Conservation (phyloP, 1,139 yeast genomes). For the Nakaseomyces glabratus region DNA sequence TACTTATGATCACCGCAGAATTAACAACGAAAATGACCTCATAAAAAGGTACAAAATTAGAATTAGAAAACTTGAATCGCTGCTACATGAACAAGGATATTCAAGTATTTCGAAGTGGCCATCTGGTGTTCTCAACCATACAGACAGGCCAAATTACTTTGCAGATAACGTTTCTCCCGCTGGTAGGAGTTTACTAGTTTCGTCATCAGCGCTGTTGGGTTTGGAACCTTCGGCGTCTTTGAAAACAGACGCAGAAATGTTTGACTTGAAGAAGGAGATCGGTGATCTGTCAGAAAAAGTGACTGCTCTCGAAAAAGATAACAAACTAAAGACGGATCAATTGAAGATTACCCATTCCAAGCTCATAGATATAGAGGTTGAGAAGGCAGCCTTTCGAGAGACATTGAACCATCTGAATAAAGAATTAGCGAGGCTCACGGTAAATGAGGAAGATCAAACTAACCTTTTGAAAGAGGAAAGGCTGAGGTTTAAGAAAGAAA, state of each 20-base stretch:
- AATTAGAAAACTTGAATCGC: slow-evolving; percentile 54
- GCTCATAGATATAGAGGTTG: slow-evolving; percentile 19
- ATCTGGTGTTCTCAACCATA: slow-evolving; percentile 21
- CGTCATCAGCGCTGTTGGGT: slow-evolving; percentile 1
- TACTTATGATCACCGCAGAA: neutral
- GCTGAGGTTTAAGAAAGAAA: slow-evolving; percentile 20
- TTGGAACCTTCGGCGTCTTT: neutral
- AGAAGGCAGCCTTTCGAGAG: slow-evolving; percentile 25
- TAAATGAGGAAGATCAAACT: slow-evolving; percentile 18
- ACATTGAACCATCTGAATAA: slow-evolving; percentile 21
- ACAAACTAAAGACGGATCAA: neutral
- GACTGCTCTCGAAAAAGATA: neutral
- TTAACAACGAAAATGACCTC: slow-evolving; percentile 25
- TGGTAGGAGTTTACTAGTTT: slow-evolving; percentile 5
- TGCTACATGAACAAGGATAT: slow-evolving; percentile 58
- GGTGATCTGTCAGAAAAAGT: slow-evolving; percentile 10
- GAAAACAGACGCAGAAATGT: slow-evolving; percentile 1
- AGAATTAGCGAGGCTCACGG: slow-evolving; percentile 23
- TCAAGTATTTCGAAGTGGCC: slow-evolving; percentile 56
- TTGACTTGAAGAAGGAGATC: slow-evolving; percentile 12
- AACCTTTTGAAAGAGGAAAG: slow-evolving; percentile 25
- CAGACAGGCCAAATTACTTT: slow-evolving; percentile 12
- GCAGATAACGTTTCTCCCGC: slow-evolving; percentile 15
- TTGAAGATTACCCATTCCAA: slow-evolving; percentile 3
- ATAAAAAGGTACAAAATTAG: slow-evolving; percentile 50